Evolutionary conservation across 768 basidiomycete genomes (phyloP), one percentile per base, ranked within the genome.

Genomic region (Lyophyllum atratum): DNA sequence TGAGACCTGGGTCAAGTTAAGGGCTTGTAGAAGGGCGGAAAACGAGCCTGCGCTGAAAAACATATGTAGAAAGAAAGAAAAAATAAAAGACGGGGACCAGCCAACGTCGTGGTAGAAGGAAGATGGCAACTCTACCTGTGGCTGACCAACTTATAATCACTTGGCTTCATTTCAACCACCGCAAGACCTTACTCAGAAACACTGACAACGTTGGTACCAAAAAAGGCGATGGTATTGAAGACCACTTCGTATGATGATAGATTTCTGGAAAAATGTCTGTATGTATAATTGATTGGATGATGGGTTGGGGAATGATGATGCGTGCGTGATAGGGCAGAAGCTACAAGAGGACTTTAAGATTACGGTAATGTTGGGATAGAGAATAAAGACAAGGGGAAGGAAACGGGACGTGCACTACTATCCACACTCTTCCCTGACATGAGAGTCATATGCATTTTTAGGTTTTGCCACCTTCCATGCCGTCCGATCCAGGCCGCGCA

Each of bases 351-450:
- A 64, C 62, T 66, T 66, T 69, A 73, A 68, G 53, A 66, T 69
- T 65, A 70, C 61, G 61, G 59, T 66, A 66, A 64, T 63, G 65
- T 63, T 58, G 55, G 49, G 45, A 54, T 47, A 49, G 43, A 62
- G 64, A 62, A 25, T 52, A 52, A 57, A 54, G 54, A 49, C 43
- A 54, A 64, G 62, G 59, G 64, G 67, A 66, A 66, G 69, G 72
- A 67, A 68, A 68, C 68, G 65, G 75, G 76, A 71, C 72, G 76
- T 77, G 76, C 76, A 74, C 80, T 80, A 77, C 77, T 69, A 74
- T 78, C 73, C 73, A 66, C 62, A 59, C 72, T 72, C 71, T 72
- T 72, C 72, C 68, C 60, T 43, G 54, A 55, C 50, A 45, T 54
- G 59, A n/a, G n/a, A 54, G 53, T 59, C 51, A 59, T 62, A 49